Base-by-base conservation (phyloP, 371 early-diverging fungal genomes). In the Gilbertella persicaria region DNA sequence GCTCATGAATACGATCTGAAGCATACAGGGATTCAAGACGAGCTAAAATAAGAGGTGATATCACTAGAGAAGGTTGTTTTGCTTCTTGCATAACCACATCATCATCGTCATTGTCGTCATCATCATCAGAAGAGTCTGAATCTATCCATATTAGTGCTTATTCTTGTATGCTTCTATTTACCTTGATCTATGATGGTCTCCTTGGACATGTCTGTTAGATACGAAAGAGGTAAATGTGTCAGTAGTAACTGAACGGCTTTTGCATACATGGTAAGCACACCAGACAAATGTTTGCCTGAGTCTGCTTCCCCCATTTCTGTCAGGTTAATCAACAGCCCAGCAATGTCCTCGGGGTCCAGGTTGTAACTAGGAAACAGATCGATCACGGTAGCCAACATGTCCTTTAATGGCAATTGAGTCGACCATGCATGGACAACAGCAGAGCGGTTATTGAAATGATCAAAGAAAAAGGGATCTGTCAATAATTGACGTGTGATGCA, bases 11-110 rank as follows among this genome's bases (percentile, higher is more conserved):
- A 10, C 79, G 79, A 10, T 63, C 66, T 17, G 59, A 68, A 30
- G 77, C 73, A 45, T 78, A 69, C 3, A 85, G 69, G 6, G 55
- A 10, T 13, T 71, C 67, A 3, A 88, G 75, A 41, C 80, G 74
- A 37, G 71, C 69, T 26, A 66, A 50, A 12, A 86, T 68, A 16
- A 53, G 46, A 8, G 75, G 76, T 9, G 73, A 55, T 9, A 60
- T 53, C 8, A 44, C 20, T 13, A 54, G 43, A 37, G 44, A 14
- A 4, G 57, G 45, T 29, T 33, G 12, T 19, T 35, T 17, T 28
- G 30, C 29, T 33, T 56, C 60, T 37, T 53, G 53, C 60, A 66
- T 65, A 12, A 71, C 66, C 0, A 68, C 43, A 36, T 75, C 79
- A 1, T 69, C 75, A 16, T 70, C 59, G 6, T 73, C 73, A 12